Base-by-base conservation (phyloP, 176 grass and related monocot species). In the Oryza longistaminata region DNA sequence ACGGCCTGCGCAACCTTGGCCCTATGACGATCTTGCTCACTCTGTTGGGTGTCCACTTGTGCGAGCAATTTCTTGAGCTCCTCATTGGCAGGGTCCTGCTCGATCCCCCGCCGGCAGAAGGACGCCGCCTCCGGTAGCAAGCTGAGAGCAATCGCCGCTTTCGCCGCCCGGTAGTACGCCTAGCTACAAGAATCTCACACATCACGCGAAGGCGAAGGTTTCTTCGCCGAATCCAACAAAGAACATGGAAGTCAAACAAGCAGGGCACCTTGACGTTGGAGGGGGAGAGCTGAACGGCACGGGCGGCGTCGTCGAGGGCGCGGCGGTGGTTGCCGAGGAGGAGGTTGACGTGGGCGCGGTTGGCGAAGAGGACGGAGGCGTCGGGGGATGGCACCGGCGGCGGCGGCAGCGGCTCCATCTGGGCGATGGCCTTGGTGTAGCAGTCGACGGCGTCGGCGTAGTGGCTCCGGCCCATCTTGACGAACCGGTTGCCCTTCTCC, bases 381-480 rank as follows among this genome's bases (percentile, higher is more conserved):
- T 98, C 93, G 0, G 88, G 81, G 60, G 83, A 48, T 6, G 70
- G 60, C 11, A 7, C 46, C 31, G 49, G 17, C 3, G 84, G 45
- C 31, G 49, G 22, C 3, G 84, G 45, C 2, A 83, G 26, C 16
- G 65, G 73, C 27, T 79, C 88, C 83, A 92, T 90, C 83, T 98
- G 96, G 87, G 92, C 79, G 87, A 98, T 95, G 50, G 93, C 93
- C 78, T 92, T 95, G 24, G 90, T 92, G 81, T 95, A 98, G 88
- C 91, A 95, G 75, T 88, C 81, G 75, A 98, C 79, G 35, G 96
- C 96, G 68, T 95, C 87, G 45, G 68, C 72, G 76, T 94, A 98
- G 75, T 93, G 85, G 73, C 92, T 90, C 60, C 92, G 91, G 12
- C 96, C 91, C 86, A 83, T 95, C 83, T 92, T 93, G 67, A 98